Evolutionary conservation across 257 asterid genomes (phyloP).

Genomic region (Perilla frutescens): DNA sequence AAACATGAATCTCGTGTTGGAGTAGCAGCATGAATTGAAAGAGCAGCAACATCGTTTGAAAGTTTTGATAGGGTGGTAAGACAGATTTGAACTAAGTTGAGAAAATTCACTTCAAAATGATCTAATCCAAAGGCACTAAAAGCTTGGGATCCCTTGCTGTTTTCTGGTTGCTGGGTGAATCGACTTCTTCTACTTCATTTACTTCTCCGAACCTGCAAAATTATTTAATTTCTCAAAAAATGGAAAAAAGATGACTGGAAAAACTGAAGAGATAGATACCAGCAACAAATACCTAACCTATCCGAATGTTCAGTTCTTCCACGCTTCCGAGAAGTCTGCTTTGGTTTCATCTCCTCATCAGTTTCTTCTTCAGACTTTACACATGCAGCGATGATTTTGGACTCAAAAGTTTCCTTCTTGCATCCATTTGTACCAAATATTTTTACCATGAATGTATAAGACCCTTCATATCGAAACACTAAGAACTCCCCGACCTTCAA

Average conservation of each 20-base stretch:
- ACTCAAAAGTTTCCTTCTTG: slow-evolving; percentile 34
- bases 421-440: slow-evolving; percentile 43
- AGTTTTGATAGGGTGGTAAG: too few species aligned
- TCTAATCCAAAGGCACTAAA: too few species aligned
- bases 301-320: neutral
- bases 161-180: too few species aligned
- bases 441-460: slow-evolving; percentile 42
- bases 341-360: slow-evolving; percentile 29
- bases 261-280: neutral
- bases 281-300: slow-evolving; percentile 14
- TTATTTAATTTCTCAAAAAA: neutral
- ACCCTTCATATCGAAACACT: slow-evolving; percentile 38
- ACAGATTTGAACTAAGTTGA: too few species aligned
- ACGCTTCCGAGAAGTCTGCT: slow-evolving; percentile 2
- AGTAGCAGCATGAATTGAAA: too few species aligned
- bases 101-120: too few species aligned
- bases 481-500: slow-evolving; percentile 47
- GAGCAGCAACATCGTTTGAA: too few species aligned
- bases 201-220: slow-evolving; percentile 25
- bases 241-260: neutral
- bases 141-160: neutral
- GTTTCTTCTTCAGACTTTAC: slow-evolving; percentile 24
- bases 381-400: neutral
- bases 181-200: neutral
- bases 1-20: too few species aligned